Base-by-base conservation (phyloP, 352 stramenopile species). In the Pythium myriotylum region DNA sequence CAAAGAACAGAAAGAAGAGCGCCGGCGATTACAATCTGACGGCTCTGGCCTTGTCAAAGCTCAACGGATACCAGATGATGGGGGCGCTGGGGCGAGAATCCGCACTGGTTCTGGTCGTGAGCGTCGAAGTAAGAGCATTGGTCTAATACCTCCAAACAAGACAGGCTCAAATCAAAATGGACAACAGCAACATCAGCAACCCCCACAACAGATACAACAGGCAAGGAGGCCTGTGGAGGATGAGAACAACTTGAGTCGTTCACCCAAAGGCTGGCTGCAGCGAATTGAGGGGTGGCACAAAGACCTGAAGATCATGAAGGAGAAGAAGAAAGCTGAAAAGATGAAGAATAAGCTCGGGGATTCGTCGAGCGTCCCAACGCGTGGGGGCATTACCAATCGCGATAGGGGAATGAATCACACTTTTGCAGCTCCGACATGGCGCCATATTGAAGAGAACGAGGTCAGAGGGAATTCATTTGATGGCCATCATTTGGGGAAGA, bases 211-310 rank as follows among this genome's bases (percentile, higher is more conserved):
- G 29, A 5, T 10, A 35, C 29, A 35, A 35, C 29, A 5, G 29
- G 29, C 29, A 35, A 35, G 29, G 29, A 35, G 10, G 10, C 29
- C 29, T 35, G 22, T 20, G 5, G 72, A 87, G 17, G 77, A 81
- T 6, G 77, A 85, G 33, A 50, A 40, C 35, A 70, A 79, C 17
- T 26, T 73, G n/a, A 81, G 77, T 23, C 74, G 74, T 0, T 90
- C 84, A 2, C 82, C 84, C 1, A 79, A 84, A 46, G 79, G 76
- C 9, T 94, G 82, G 82, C 81, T 94, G 51, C 82, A 94, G 54
- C 79, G 84, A 6, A 77, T 94, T 20, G 84, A 92, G 39, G 81
- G 84, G 46, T 94, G 84, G 84, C 82, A 91, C 57, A 89, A 91
- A 49, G 81, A 89, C 46, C 70, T 86, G 33, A 91, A 90, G 64